Conservation (phyloP, 2,329 filamentous ascomycete genomes). For the Xylariales sp. region DNA sequence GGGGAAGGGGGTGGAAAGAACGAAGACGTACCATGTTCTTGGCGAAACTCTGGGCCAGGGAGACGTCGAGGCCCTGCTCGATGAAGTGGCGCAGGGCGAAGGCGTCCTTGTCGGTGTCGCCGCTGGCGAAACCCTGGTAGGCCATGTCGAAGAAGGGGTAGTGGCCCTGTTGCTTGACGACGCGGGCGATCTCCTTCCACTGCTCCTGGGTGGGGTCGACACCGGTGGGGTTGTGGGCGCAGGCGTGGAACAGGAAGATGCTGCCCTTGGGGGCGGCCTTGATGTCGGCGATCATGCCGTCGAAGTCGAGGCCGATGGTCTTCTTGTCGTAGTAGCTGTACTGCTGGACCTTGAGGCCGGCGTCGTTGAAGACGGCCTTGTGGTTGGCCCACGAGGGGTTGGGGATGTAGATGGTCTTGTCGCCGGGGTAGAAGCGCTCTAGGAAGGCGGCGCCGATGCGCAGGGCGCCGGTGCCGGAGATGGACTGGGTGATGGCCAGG, state of each 20-base stretch:
- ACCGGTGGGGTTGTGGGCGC: constrained; percentile 97
- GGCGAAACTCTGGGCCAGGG: constrained; percentile 92
- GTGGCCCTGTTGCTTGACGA: constrained; percentile 87
- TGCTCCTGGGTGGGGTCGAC: constrained; percentile 92
- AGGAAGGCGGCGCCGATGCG: constrained; percentile 96
- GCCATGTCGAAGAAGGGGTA: constrained; percentile 99
- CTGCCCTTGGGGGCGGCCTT: constrained; percentile 87
- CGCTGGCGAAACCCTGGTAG: constrained; percentile 97
- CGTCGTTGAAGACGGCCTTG: constrained; percentile 94
- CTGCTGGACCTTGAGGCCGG: constrained; percentile 89
- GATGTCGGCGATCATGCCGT: constrained; percentile 90
- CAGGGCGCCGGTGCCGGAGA: constrained; percentile 96
- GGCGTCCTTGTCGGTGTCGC: constrained; percentile 90
- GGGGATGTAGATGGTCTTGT: constrained; percentile 97
- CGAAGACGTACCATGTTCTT: constrained; percentile 88
- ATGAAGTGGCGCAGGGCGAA: constrained; percentile 95
- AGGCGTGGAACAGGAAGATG: constrained; percentile 94
- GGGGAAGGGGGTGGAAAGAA: neutral
- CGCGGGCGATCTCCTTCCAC: constrained; percentile 90
- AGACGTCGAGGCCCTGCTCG: constrained; percentile 88
- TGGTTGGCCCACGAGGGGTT: constrained; percentile 98
- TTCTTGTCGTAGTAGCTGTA: constrained; percentile 99
- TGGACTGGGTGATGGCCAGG: constrained; percentile 94
- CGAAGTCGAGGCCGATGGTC: constrained; percentile 97
- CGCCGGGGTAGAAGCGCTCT: constrained; percentile 87